Percentiles rank a stretch among this genome's conserved stretches.
phyloP scores from a whole-genome alignment of 352 stramenopile genomes.

The Pythium brassicae region DNA sequence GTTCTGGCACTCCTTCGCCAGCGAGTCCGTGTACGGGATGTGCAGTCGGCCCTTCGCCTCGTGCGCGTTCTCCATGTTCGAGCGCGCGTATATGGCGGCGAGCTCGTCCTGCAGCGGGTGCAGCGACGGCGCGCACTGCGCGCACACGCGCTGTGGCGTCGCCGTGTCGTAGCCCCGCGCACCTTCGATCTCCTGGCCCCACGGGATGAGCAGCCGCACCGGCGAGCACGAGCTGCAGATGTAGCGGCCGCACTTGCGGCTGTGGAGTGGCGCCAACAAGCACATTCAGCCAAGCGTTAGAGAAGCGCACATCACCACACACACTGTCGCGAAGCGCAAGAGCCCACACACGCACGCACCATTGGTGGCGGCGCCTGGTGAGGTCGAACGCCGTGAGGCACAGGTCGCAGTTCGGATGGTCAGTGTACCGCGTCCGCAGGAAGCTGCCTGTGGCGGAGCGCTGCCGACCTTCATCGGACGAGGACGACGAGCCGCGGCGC shows the following conservation, averaged over 20 bases:
- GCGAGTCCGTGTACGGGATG: constrained; percentile 19
- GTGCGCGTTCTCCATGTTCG: constrained; percentile 21
- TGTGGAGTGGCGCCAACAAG: too few species aligned
- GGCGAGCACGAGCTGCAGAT: constrained; percentile 33
- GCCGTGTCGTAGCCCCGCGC: constrained; percentile 27
- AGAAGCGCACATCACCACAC: background rate
- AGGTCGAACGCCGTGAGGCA: constrained; percentile 52
- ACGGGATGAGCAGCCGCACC: constrained; percentile 25
- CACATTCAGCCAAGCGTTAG: background rate
- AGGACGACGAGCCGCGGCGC: constrained; percentile 10
- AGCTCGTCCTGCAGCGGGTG: constrained; percentile 27
- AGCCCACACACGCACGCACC: constrained; percentile 17
- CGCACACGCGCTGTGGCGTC: constrained; percentile 28
- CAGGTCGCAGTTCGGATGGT: constrained; percentile 66
- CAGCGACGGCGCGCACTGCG: constrained; percentile 24
- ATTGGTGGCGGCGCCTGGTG: constrained; percentile 55
- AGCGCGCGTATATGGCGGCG: constrained; percentile 15
- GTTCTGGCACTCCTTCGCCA: constrained; percentile 24
- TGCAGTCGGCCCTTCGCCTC: constrained; percentile 18
- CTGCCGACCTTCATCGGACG: constrained; percentile 3
- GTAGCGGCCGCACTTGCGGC: constrained; percentile 23
- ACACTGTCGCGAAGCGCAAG: too few species aligned
- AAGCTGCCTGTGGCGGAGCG: constrained; percentile 11
- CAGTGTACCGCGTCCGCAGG: constrained; percentile 39
- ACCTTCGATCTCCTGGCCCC: constrained; percentile 17